Evolutionary conservation across 2,329 filamentous ascomycete species (phyloP).

Genomic region (Uncinocarpus reesii): DNA sequence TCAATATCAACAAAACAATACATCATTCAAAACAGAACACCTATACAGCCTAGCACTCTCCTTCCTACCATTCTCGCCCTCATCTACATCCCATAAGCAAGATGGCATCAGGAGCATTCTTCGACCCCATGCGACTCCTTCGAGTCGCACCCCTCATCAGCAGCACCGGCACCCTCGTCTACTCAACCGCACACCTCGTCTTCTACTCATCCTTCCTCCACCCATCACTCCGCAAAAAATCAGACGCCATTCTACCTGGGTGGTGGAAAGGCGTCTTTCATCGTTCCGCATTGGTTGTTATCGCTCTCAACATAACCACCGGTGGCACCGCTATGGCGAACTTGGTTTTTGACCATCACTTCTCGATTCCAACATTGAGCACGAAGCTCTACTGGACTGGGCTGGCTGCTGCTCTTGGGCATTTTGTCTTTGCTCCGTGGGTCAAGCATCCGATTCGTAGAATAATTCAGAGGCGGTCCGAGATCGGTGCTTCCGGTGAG

Average conservation of each 20-base stretch:
- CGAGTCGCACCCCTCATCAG: conserved; percentile 40
- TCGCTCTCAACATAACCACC: conserved; percentile 14
- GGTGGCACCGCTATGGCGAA: conserved; percentile 14
- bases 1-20: too few species aligned
- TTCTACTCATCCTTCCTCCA: conserved; percentile 20
- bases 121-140: conserved; percentile 23
- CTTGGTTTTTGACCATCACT: conserved; percentile 2
- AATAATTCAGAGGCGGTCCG: conserved; percentile 12
- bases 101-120: conserved; percentile 15
- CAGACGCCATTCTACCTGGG: conserved; percentile 30
- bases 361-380: conserved; percentile 8
- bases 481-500: conserved; percentile 8
- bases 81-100: too few species aligned
- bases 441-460: conserved; percentile 14
- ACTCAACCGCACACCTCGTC: conserved; percentile 33
- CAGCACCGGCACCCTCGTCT: conserved; percentile 40
- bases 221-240: conserved; percentile 15
- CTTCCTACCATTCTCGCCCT: too few species aligned
- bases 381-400: conserved; percentile 16
- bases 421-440: conserved; percentile 17
- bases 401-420: conserved; percentile 12
- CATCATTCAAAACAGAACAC: too few species aligned
- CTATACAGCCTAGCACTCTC: too few species aligned
- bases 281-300: conserved; percentile 22
- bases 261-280: conserved; percentile 39